These are phyloP conservation scores for Nematodospora anomalae DNA, from an alignment of 1,139 yeast species.

Conservation along the genomic window DNA sequence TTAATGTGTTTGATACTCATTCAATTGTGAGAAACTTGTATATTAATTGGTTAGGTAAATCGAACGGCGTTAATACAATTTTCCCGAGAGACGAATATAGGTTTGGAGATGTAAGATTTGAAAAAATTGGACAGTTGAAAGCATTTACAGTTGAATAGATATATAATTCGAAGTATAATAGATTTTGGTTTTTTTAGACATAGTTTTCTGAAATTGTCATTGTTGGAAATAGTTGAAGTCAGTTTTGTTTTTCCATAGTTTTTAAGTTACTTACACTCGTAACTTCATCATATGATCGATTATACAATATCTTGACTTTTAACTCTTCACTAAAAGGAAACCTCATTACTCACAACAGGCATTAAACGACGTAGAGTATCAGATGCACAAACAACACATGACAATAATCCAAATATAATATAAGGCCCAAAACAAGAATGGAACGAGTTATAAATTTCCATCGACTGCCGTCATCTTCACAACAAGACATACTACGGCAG, in stretches of 20 bases:
- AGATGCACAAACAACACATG: neutral
- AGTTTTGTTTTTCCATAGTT: too few relatives aligned
- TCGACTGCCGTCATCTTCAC: neutral
- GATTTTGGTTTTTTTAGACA: too few relatives aligned
- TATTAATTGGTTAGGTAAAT: conserved; percentile 49
- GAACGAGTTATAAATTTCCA: neutral
- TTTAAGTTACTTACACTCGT: too few relatives aligned
- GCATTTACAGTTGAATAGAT: conserved; percentile 9
- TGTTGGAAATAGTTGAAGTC: too few relatives aligned
- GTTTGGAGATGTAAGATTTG: conserved; percentile 47
- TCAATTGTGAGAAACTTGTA: conserved; percentile 40
- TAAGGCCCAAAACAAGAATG: neutral
- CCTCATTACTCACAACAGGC: too few relatives aligned
- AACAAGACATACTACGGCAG: too few relatives aligned
- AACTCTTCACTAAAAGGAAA: too few relatives aligned
- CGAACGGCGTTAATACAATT: conserved; percentile 45
- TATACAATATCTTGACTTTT: too few relatives aligned
- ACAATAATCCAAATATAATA: neutral
- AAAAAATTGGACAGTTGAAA: conserved; percentile 22
- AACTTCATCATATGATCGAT: too few relatives aligned
- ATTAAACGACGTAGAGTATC: too few relatives aligned
- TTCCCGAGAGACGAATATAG: conserved; percentile 35
- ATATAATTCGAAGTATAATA: neutral
- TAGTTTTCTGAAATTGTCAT: too few relatives aligned
- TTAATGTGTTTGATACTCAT: conserved; percentile 46